Base-by-base conservation (phyloP, 1,139 yeast genomes). In the Candida tunisiensis region DNA sequence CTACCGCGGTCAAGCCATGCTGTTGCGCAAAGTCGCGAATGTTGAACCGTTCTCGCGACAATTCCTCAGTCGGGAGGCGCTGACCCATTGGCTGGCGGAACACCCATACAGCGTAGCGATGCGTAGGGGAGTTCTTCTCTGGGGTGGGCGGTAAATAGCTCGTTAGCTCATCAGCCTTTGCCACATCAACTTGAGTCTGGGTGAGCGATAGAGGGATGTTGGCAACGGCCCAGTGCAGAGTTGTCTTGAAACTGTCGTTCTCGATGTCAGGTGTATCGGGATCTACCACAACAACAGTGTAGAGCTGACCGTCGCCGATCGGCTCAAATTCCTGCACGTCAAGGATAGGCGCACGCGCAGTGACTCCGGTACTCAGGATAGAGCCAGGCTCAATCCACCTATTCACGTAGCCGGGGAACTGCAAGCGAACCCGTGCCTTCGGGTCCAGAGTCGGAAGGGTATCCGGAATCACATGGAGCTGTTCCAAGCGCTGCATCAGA, bases 381-480 rank as follows among this genome's bases (percentile, higher is more conserved):
- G 61, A 59, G 26, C 96, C 98, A 8, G 95, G 94, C 30, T 65
- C 73, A 23, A 85, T 55, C 80, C 80, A 73, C 36, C 60, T 64
- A 32, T 69, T 64, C 13, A 66, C 57, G 36, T 78, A 79, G 24
- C 77, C 74, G 2, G 69, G 61, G 48, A 88, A 88, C 51, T 69
- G 74, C 26, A 91, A 50, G 29, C 67, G 60, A 7, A 88, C 82
- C 28, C 78, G 80, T 10, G 70, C 91, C 36, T 62, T 56, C 12
- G 98, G 96, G n/a, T 65, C 72, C 32, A 88, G 54, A 0, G 96
- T 82, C 15, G 96, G 91, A 47, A 88, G 49, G 2, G 96, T 83
- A 48, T 88, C 98, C 16, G 98, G 98, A 36, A 91, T 78, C 28
- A 82, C 82, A 28, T 67, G 67, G 38, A 83, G 57, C 33, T 79